A percentile compares a stretch with the other conserved stretches of the same genome.
Conservation (phyloP, 345 rosid genomes). For the Eucalyptus pauciflora region DNA sequence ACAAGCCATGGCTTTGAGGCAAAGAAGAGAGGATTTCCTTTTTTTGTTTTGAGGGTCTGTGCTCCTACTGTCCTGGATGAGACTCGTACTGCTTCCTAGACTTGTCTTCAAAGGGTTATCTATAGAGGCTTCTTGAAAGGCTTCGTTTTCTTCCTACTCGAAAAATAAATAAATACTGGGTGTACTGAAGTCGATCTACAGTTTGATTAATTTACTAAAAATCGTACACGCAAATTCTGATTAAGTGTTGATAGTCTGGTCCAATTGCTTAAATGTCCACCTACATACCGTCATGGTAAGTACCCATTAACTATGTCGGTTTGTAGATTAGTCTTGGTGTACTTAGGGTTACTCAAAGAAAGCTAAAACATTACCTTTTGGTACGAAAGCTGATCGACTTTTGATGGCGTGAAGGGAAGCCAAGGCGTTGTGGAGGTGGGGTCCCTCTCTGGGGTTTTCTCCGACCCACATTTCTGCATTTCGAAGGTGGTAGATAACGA, state of each 20-base stretch:
- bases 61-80: not conserved
- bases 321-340: not conserved
- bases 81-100: not conserved
- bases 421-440: not conserved
- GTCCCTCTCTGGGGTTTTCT: not conserved
- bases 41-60: not conserved
- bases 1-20: slow-evolving; percentile 3
- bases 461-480: not conserved
- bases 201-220: not conserved
- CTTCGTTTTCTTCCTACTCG: not conserved
- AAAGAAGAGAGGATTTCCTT: not conserved
- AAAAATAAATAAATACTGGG: not conserved
- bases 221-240: not conserved
- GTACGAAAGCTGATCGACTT: not conserved
- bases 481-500: not conserved
- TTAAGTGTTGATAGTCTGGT: not conserved
- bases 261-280: not conserved
- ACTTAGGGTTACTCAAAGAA: not conserved
- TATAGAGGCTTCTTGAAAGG: not conserved
- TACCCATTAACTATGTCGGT: not conserved
- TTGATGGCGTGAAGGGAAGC: not conserved
- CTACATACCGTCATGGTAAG: not conserved
- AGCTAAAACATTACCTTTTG: not conserved
- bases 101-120: not conserved
- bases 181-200: not conserved